Percentiles rank a stretch among this genome's conserved stretches.
Evolutionary conservation across 768 basidiomycete genomes (phyloP).

Genomic region (Leccinum subtestaceum): DNA sequence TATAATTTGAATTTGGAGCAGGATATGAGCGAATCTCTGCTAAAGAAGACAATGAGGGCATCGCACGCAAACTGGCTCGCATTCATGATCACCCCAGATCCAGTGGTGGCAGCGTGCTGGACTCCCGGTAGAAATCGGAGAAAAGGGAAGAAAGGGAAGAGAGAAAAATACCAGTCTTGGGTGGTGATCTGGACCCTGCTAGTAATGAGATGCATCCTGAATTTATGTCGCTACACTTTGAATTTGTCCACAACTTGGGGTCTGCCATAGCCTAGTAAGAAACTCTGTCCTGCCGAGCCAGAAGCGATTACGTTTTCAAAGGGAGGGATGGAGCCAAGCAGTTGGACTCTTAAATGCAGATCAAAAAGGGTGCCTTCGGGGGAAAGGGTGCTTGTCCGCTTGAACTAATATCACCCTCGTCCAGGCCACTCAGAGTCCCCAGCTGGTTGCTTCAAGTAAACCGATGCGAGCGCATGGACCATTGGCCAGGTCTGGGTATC

Average conservation of each 20-base stretch:
- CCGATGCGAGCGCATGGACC: background rate
- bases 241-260: background rate
- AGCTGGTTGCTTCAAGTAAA: background rate
- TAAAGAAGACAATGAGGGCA: background rate
- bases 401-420: background rate
- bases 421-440: background rate
- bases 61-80: background rate
- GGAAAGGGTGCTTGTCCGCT: background rate
- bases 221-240: background rate
- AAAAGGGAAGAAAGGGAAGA: background rate
- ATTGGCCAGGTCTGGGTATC: background rate
- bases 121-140: background rate
- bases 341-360: background rate
- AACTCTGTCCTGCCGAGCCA: background rate
- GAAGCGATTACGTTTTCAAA: background rate
- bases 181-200: background rate
- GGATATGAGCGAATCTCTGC: background rate
- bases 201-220: background rate
- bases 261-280: no score
- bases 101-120: background rate
- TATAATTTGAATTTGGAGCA: background rate
- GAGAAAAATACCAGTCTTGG: no score
- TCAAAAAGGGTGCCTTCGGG: no score
- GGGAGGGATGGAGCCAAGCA: background rate
- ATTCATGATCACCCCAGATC: background rate